A percentile compares a stretch with the other conserved stretches of the same genome.
phyloP scores from a whole-genome alignment of 169 alveolate species.

The Condylostoma magnum region DNA sequence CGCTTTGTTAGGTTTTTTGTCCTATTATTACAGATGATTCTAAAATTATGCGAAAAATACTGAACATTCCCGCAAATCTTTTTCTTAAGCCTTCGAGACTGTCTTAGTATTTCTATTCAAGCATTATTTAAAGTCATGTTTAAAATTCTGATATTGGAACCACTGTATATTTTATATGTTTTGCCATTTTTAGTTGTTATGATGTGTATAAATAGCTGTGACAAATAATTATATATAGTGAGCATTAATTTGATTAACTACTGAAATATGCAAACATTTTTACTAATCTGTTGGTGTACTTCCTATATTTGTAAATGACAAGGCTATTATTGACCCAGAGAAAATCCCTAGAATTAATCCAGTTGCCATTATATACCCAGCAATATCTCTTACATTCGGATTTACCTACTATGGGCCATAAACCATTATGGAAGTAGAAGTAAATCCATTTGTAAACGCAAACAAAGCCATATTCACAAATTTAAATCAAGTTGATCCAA shows the following conservation, averaged over 20 bases:
- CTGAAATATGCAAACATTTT: too few relatives aligned
- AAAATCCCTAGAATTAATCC: slow-evolving; percentile 33
- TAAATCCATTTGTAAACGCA: slow-evolving; percentile 33
- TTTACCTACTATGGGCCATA: slow-evolving; percentile 26
- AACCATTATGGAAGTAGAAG: slow-evolving; percentile 31
- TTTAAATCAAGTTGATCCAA: slow-evolving; percentile 24
- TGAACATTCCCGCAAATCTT: not conserved
- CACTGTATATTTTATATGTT: not conserved
- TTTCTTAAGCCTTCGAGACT: slow-evolving; percentile 23
- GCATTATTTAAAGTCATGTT: slow-evolving; percentile 7
- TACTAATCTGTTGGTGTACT: not conserved
- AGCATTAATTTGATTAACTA: too few relatives aligned
- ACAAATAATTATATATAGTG: too few relatives aligned
- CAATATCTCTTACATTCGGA: slow-evolving; percentile 1
- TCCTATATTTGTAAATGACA: not conserved
- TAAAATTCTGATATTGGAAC: not conserved
- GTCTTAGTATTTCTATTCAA: not conserved
- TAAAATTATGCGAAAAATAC: not conserved
- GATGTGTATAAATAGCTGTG: too few relatives aligned
- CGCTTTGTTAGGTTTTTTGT: not conserved
- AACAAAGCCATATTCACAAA: slow-evolving; percentile 36
- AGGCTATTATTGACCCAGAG: slow-evolving; percentile 21
- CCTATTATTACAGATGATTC: not conserved
- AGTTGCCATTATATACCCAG: slow-evolving; percentile 31
- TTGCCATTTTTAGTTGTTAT: too few relatives aligned